Evolutionary conservation across 257 asterid species (phyloP), one percentile per base, ranked within the genome.

Genomic region (Eustoma russellianum): DNA sequence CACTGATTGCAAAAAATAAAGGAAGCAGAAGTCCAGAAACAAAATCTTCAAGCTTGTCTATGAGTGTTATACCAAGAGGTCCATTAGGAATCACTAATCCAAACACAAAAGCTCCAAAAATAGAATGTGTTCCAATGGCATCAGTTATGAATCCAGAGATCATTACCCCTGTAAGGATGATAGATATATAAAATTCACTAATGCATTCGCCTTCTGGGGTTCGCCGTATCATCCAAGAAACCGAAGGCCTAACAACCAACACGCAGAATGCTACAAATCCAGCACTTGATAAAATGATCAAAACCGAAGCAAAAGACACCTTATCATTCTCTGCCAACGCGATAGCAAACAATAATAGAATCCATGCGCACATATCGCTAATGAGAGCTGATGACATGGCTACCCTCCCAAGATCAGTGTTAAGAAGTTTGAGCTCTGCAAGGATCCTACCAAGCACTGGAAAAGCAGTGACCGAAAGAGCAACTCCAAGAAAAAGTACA

Each of bases 351-450:
- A 88, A 95, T 5, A 92, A 69, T 0, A 88, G 68, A 10, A 88
- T 35, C 99, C 99, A 92, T 0, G 95, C 99, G 12, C 89, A 81
- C 82, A 92, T 79, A 70, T 92, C 97, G 55, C 88, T 92, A n/a
- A 92, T 70, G 2, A 92, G 85, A 18, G 97, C 94, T 0, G 97
- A 76, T 0, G 97, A 88, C 99, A 92, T 83, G 1, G 97, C 97
- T 0, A 85, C 71, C 9, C 88, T 53, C 0, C 99, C 99, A 0
- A 92, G 70, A 5, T 92, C 97, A 0, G 94, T 77, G 74, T 92
- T 88, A 13, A 92, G 92, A 33, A 92, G 99, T 65, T 92, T 92
- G 2, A 92, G 80, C 65, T 92, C 99, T 0, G 97, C 97, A 0
- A 92, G 84, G 12, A 92, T 75, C 51, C 99, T 82, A 1, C 95